These are phyloP conservation scores for Fusarium falciforme DNA, from an alignment of 2,329 filamentous ascomycete species.

Conservation along the genomic window DNA sequence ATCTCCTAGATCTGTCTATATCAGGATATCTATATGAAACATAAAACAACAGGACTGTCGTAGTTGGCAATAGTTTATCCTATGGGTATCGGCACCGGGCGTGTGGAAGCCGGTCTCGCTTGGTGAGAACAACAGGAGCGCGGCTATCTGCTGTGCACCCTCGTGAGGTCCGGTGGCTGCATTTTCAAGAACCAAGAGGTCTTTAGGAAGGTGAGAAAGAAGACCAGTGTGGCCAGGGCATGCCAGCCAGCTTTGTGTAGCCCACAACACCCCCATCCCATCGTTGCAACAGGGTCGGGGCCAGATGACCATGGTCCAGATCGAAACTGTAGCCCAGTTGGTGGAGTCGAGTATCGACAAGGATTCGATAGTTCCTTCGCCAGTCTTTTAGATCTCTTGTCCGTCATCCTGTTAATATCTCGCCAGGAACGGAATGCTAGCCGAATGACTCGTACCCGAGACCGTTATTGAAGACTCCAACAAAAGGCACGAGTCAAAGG, in stretches of 20 bases:
- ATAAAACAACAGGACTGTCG: neutral
- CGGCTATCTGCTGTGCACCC: neutral
- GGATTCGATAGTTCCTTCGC: neutral
- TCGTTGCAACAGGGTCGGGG: neutral
- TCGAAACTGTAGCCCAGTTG: neutral
- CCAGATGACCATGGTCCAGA: neutral
- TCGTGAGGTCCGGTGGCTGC: neutral
- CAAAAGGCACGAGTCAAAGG: neutral
- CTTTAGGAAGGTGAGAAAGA: neutral
- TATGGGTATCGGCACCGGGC: neutral
- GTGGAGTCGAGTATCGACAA: neutral
- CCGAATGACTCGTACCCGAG: slow-evolving; percentile 5
- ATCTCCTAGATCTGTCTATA: neutral
- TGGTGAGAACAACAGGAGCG: neutral
- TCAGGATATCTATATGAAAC: neutral
- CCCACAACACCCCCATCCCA: neutral
- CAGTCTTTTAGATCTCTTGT: neutral
- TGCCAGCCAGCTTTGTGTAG: neutral
- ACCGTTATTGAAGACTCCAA: neutral
- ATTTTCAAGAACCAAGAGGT: neutral
- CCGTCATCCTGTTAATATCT: neutral
- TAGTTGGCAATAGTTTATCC: neutral
- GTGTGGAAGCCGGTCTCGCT: slow-evolving; percentile 5
- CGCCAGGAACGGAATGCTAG: neutral
- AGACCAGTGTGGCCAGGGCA: neutral